Conservation (phyloP, 2,329 filamentous ascomycete species). For the Colletotrichum brevisporum region DNA sequence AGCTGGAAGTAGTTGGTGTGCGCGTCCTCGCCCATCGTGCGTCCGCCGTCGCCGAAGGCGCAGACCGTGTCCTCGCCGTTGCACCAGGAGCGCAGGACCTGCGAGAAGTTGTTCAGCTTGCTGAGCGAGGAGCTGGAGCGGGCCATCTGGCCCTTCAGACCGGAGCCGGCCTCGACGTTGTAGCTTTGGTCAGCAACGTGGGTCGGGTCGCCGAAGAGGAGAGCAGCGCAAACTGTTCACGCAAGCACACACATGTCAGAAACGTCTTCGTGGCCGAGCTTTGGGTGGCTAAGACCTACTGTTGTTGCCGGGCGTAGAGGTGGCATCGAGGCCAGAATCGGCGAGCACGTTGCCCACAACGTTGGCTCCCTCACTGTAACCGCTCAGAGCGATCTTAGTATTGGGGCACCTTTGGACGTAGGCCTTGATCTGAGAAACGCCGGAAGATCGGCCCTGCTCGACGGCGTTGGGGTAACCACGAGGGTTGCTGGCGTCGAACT, state of each 20-base stretch:
- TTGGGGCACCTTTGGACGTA: constrained; percentile 57
- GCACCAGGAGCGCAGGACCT: constrained; percentile 51
- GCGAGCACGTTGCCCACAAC: constrained; percentile 54
- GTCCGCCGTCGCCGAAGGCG: constrained; percentile 48
- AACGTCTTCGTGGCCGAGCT: neutral
- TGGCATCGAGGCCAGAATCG: constrained; percentile 46
- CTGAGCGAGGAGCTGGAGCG: constrained; percentile 27
- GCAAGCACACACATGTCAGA: neutral
- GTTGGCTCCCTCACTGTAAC: constrained; percentile 58
- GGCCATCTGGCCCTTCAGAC: constrained; percentile 21
- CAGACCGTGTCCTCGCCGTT: constrained; percentile 55
- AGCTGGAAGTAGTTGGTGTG: constrained; percentile 52
- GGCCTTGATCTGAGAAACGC: constrained; percentile 53
- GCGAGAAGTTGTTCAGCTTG: constrained; percentile 31
- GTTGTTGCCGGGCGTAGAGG: constrained; percentile 48
- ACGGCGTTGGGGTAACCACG: constrained; percentile 54
- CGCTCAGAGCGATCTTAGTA: constrained; percentile 56
- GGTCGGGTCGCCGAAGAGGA: constrained; percentile 52
- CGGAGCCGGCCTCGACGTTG: constrained; percentile 49
- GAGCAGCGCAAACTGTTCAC: constrained; percentile 49
- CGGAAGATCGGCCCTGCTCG: constrained; percentile 52
- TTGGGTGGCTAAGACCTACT: constrained; percentile 45
- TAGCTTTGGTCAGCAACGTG: constrained; percentile 52
- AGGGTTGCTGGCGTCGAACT: constrained; percentile 47
- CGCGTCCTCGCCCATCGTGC: constrained; percentile 44